Evolutionary conservation across 2,329 filamentous ascomycete species (phyloP).

Genomic region (Scopulariopsis brevicaulis): DNA sequence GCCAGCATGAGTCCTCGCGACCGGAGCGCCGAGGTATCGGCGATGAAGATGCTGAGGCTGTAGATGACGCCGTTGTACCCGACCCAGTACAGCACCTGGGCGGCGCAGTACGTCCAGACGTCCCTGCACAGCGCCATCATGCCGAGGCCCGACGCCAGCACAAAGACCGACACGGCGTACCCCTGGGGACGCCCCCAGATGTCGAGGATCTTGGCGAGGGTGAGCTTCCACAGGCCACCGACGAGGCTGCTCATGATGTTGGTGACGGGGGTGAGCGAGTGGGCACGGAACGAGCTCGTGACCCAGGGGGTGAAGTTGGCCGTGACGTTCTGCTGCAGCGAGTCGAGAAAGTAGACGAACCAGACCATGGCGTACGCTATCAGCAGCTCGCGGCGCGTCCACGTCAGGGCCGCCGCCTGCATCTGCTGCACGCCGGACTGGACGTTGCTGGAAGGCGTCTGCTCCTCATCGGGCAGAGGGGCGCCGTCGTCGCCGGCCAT

Average conservation of each 20-base stretch:
- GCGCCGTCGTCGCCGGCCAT: background rate
- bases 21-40: constrained; percentile 53
- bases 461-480: background rate
- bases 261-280: constrained; percentile 40
- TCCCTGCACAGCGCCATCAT: constrained; percentile 49
- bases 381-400: constrained; percentile 24
- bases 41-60: constrained; percentile 51
- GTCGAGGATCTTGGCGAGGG: constrained; percentile 53
- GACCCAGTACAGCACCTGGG: constrained; percentile 53
- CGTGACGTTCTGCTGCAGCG: constrained; percentile 25
- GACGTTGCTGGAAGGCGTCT: background rate
- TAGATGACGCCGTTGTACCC: constrained; percentile 49
- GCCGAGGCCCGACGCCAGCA: constrained; percentile 38
- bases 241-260: constrained; percentile 39
- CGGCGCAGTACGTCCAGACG: constrained; percentile 35
- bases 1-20: constrained; percentile 50
- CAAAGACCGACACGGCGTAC: constrained; percentile 37
- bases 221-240: constrained; percentile 47
- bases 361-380: constrained; percentile 30
- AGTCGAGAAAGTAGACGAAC: constrained; percentile 35
- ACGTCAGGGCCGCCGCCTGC: constrained; percentile 26
- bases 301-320: constrained; percentile 27
- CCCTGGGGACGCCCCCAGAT: constrained; percentile 55
- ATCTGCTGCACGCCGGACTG: constrained; percentile 25
- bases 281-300: constrained; percentile 33